Percentiles rank a stretch among this genome's conserved stretches.
phyloP scores from a whole-genome alignment of 768 basidiomycete species.

The Lyophyllum atratum region DNA sequence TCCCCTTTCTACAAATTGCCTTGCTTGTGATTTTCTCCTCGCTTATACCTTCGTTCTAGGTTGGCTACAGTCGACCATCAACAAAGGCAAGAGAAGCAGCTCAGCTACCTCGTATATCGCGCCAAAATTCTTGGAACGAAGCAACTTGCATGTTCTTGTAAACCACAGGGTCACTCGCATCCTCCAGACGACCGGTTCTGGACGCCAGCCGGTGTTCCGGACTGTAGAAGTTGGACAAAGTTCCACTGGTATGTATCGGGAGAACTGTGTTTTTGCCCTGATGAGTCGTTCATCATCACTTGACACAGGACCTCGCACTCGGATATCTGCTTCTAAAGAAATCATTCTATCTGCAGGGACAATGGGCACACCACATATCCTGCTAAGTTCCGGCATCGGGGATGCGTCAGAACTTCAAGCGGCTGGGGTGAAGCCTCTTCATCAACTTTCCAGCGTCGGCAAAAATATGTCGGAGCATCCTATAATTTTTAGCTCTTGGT shows the following conservation, averaged over 20 bases:
- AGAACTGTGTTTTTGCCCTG: not conserved
- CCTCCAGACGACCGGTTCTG: conserved; percentile 10
- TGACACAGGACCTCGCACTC: not conserved
- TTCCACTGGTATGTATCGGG: not conserved
- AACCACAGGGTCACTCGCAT: conserved; percentile 25
- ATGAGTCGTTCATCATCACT: not conserved
- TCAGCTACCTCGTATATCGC: conserved; percentile 21
- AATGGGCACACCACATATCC: conserved; percentile 32
- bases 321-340: conserved; percentile 47
- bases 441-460: conserved; percentile 27
- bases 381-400: conserved; percentile 37
- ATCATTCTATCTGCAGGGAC: conserved; percentile 46
- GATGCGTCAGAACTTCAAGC: conserved; percentile 16
- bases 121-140: conserved; percentile 20
- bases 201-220: not conserved
- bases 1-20: conserved; percentile 6
- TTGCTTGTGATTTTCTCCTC: conserved; percentile 10
- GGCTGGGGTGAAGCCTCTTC: conserved; percentile 21
- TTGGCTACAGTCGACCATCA: conserved; percentile 14
- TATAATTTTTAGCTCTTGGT: conserved; percentile 18
- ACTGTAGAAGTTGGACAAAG: not conserved
- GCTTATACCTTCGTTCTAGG: conserved; percentile 13
- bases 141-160: conserved; percentile 28
- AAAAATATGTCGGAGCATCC: conserved; percentile 30
- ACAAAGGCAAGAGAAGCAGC: conserved; percentile 17